Base-by-base conservation (phyloP, 2,329 filamentous ascomycete genomes). In the Xylariaceae sp. region DNA sequence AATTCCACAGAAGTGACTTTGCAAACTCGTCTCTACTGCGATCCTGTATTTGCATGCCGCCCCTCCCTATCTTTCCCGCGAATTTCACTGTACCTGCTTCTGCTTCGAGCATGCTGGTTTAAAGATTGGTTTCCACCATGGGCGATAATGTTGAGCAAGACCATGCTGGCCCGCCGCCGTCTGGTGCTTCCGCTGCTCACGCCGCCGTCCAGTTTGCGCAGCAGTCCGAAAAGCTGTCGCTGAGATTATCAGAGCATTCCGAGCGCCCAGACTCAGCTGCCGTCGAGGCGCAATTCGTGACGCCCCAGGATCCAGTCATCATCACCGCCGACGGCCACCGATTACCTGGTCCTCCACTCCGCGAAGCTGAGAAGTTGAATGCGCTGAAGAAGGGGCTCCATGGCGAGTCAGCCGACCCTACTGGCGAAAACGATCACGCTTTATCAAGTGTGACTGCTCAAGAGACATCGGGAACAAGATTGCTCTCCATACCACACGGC, bases 361-460 rank as follows among this genome's bases (percentile, higher is more conserved):
- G 76, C 24, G 85, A 90, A 64, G 85, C 86, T 1, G 71, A 78
- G 46, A 85, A 81, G 57, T 70, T 90, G 42, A 90, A 90, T 57
- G 56, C 68, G 4, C 60, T 87, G 32, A 78, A 73, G 45, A 73
- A 79, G 32, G 68, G 75, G 30, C 54, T 74, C 13, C 47, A 65
- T 12, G 54, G 58, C 9, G 52, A 49, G 11, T 29, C 26, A 11
- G 31, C 50, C 2, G 47, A 55, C 12, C 57, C 60, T 16, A 48
- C 38, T 4, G 39, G 38, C 61, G 7, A 41, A 8, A 37, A 31
- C n/a, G 33, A 37, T 15, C 19, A 41, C 4, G 31, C 36, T 34
- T 38, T 45, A 8, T 50, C 59, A 18, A 47, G 17, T 41, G 53
- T 28, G 26, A 34, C 39, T 18, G 39, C 50, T n/a, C 45, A 48